These are phyloP conservation scores for Epichloe baconii DNA, from an alignment of 2,329 filamentous ascomycete genomes.

Conservation along the genomic window DNA sequence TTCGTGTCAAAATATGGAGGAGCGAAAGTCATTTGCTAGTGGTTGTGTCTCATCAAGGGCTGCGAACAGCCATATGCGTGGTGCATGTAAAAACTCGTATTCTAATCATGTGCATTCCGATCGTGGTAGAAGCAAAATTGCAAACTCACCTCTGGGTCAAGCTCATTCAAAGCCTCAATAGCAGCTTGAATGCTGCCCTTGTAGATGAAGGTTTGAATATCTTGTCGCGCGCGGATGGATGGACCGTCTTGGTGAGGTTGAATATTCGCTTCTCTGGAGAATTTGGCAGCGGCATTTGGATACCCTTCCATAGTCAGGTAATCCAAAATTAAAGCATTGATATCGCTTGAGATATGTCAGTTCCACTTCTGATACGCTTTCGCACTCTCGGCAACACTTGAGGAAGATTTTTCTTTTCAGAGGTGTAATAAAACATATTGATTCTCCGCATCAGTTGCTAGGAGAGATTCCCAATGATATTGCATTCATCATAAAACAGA, in stretches of 20 bases:
- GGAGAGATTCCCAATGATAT: slow-evolving; percentile 99
- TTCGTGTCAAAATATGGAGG: slow-evolving; percentile 1
- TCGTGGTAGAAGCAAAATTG: not conserved
- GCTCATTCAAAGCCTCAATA: slow-evolving; percentile 76
- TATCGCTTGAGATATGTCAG: slow-evolving; percentile 52
- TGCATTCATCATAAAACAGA: slow-evolving; percentile 56
- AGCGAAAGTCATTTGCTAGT: slow-evolving; percentile 31
- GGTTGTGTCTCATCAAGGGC: slow-evolving; percentile 83
- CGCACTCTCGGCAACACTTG: not conserved
- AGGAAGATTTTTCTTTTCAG: not conserved
- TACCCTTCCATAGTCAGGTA: slow-evolving; percentile 96
- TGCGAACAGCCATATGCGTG: slow-evolving; percentile 83
- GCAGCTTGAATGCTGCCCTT: slow-evolving; percentile 74
- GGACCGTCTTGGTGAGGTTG: slow-evolving; percentile 57
- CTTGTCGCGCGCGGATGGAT: slow-evolving; percentile 64
- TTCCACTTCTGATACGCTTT: not conserved
- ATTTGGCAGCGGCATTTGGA: slow-evolving; percentile 80
- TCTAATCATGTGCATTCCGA: slow-evolving; percentile 64
- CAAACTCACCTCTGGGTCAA: slow-evolving; percentile 72
- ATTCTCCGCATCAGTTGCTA: slow-evolving; percentile 85
- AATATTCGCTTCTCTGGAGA: slow-evolving; percentile 87
- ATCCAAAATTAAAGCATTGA: slow-evolving; percentile 90
- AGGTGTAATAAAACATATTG: slow-evolving; percentile 33
- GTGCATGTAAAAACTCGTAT: slow-evolving; percentile 87
- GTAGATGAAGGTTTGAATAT: slow-evolving; percentile 77